Evolutionary conservation across 129 eudicot species (phyloP).

Genomic region (Saposhnikovia divaricata): DNA sequence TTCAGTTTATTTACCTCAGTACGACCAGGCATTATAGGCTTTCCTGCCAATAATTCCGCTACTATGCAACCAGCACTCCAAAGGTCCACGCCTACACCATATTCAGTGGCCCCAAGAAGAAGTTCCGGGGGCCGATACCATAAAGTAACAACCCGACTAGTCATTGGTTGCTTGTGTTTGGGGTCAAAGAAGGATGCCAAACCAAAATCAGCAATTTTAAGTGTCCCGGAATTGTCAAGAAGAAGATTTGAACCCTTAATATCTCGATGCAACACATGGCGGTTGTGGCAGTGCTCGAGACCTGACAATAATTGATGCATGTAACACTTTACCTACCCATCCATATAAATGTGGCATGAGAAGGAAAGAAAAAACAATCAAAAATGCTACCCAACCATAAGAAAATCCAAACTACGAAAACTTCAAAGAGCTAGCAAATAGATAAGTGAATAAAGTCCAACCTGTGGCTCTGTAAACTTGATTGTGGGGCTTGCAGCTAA

Average conservation of each 20-base stretch:
- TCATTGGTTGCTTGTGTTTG: slow-evolving; percentile 82
- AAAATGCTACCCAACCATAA: neutral
- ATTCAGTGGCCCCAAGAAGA: slow-evolving; percentile 91
- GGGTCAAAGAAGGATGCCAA: slow-evolving; percentile 84
- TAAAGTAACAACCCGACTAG: slow-evolving; percentile 88
- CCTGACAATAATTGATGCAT: slow-evolving; percentile 89
- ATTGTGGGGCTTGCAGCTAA: slow-evolving; percentile 66
- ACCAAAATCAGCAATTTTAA: slow-evolving; percentile 94
- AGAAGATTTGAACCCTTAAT: slow-evolving; percentile 94
- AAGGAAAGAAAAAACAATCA: neutral
- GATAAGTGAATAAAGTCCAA: slow-evolving; percentile 11
- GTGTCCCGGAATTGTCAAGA: slow-evolving; percentile 62
- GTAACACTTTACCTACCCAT: slow-evolving; percentile 80
- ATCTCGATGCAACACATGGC: slow-evolving; percentile 88
- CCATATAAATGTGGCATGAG: slow-evolving; percentile 4
- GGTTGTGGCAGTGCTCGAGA: slow-evolving; percentile 90
- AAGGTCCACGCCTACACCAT: slow-evolving; percentile 85
- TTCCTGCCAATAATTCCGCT: slow-evolving; percentile 51
- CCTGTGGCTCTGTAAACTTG: slow-evolving; percentile 92
- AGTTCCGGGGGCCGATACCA: slow-evolving; percentile 99
- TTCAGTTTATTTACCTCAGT: slow-evolving; percentile 38
- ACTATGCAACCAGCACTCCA: slow-evolving; percentile 82
- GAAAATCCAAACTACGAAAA: neutral
- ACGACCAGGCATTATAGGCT: slow-evolving; percentile 60
- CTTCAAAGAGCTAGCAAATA: neutral